Base-by-base conservation (phyloP, 371 early-diverging fungal species). In the Mortierella sp. region DNA sequence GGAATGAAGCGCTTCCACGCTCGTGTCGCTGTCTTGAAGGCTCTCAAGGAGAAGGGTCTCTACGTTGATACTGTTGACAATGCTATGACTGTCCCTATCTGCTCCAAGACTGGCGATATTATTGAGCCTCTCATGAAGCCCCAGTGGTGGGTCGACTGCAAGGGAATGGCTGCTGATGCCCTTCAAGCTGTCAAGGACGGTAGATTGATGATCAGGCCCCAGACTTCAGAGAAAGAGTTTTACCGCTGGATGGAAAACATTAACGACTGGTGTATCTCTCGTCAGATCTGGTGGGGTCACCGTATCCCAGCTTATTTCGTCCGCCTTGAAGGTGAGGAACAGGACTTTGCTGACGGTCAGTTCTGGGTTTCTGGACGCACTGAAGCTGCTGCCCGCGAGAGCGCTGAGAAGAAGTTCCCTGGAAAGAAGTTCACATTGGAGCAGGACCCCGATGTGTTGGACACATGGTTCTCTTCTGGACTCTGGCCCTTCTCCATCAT, bases 261-360 rank as follows among this genome's bases (percentile, higher is more conserved):
- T 74, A 95, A 97, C 77, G 98, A 98, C 85, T 99, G 99, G 99
- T 99, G 98, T 85, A 94, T 98, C 63, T 98, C 98, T 9, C 95
- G 99, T 77, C 99, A 99, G 89, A 89, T 99, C 61, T 99, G 99
- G 99, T 99, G 99, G 99, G 99, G 99, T 50, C 99, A 99, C 84
- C 94, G 97, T 83, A 90, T 99, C 21, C 99, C 99, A 53, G 99
- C 99, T 4, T 99, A 99, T 89, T 95, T 94, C 76, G 93, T 98
- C 74, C 85, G 86, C n/a, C 58, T 80, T 24, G 91, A 92, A 55
- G 95, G 93, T 15, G 88, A 91, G 74, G 84, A 74, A 28, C 84
- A 85, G 70, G 91, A 89, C 59, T 74, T 84, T 24, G 83, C 87
- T 36, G 92, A 94, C 67, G 89, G 88, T 41, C 80, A 87, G 22